phyloP scores from a whole-genome alignment of 352 stramenopile genomes.

The Pythium rishiriense region DNA sequence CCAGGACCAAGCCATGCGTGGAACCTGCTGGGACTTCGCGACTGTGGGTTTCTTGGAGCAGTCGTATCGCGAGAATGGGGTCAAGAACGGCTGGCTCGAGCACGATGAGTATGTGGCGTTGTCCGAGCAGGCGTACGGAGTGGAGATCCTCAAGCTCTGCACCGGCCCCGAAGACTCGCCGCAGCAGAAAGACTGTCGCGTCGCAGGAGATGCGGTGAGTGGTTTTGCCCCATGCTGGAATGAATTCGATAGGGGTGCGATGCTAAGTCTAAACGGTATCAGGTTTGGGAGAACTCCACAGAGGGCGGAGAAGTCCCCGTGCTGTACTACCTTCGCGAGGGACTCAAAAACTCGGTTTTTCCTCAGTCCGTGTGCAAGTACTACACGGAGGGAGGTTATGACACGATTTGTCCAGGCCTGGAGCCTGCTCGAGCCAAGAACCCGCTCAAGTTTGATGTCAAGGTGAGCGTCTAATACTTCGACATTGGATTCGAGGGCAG shows the following conservation, averaged over 20 bases:
- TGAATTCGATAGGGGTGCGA: not conserved
- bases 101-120: constrained; percentile 76
- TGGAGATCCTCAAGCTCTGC: constrained; percentile 72
- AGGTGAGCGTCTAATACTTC: no score
- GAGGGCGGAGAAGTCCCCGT: constrained; percentile 72
- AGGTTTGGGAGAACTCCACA: constrained; percentile 81
- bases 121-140: constrained; percentile 79
- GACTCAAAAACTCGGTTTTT: constrained; percentile 72
- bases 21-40: constrained; percentile 84
- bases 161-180: constrained; percentile 55
- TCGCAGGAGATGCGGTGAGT: constrained; percentile 58
- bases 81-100: constrained; percentile 66
- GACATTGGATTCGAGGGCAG: no score
- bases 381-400: constrained; percentile 54
- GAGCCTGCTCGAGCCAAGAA: constrained; percentile 55
- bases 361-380: constrained; percentile 74
- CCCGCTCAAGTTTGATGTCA: constrained; percentile 68
- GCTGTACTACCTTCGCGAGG: constrained; percentile 80
- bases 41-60: constrained; percentile 79
- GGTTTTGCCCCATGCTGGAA: not conserved
- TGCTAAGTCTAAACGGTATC: not conserved
- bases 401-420: constrained; percentile 67
- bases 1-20: constrained; percentile 70
- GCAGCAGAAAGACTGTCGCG: constrained; percentile 69
- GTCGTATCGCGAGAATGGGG: constrained; percentile 70